These are phyloP conservation scores for Nothophaeocryptopus gaeumannii DNA, from an alignment of 2,329 filamentous ascomycete species.

Conservation along the genomic window DNA sequence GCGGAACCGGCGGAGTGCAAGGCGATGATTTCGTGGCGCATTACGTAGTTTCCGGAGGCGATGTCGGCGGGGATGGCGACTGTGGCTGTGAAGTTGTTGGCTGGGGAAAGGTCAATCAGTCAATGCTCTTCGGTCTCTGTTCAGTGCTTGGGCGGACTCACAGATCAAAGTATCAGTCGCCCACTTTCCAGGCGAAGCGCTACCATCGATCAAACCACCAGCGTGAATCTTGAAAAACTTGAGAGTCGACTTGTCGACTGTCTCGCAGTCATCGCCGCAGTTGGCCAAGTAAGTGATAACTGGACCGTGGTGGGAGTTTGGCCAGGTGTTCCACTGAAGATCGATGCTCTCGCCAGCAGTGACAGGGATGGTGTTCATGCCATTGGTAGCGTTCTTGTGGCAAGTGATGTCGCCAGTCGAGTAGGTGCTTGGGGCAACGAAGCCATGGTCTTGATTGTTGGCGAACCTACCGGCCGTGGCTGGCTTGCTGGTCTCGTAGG, in stretches of 20 bases:
- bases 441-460: constrained; percentile 39
- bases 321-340: constrained; percentile 65
- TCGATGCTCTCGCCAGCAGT: constrained; percentile 58
- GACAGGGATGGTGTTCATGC: constrained; percentile 52
- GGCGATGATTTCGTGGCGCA: constrained; percentile 59
- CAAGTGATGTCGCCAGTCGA: constrained; percentile 31
- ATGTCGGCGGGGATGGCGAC: constrained; percentile 54
- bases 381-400: constrained; percentile 56
- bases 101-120: neutral
- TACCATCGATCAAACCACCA: constrained; percentile 50
- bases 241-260: constrained; percentile 53
- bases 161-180: constrained; percentile 53
- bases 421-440: constrained; percentile 27
- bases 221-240: constrained; percentile 64
- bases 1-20: constrained; percentile 52
- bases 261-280: constrained; percentile 55
- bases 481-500: constrained; percentile 57
- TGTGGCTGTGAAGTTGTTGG: constrained; percentile 47
- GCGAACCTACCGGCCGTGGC: constrained; percentile 45
- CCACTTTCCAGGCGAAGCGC: constrained; percentile 49
- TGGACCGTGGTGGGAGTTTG: constrained; percentile 61
- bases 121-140: neutral
- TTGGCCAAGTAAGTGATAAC: constrained; percentile 63
- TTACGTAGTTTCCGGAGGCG: constrained; percentile 56
- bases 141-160: neutral